Evolutionary conservation across 192 early-diverging fungal genomes (phyloP), one percentile per base, ranked within the genome.

Genomic region (Entomortierella chlamydospora): DNA sequence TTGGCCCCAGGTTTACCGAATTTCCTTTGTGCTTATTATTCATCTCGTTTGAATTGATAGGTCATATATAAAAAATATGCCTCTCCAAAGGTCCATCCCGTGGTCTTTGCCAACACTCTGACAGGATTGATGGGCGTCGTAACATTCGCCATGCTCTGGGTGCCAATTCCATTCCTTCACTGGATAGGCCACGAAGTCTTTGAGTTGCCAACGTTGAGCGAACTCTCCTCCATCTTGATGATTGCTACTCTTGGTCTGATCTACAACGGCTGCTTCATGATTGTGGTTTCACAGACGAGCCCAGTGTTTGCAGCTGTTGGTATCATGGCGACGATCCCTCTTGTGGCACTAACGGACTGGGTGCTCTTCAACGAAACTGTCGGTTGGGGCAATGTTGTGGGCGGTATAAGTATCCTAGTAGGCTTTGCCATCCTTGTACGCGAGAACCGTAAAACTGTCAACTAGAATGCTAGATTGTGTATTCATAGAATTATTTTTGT

Each of bases 21-120:
- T n/a, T 17, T 33, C 25, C 42, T 22, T 22, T 28, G 8, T 51
- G 31, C 13, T 34, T 34, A 2, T n/a, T 37, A 23, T 18, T 25
- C 25, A n/a, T 56, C 56, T 84, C 72, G 18, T n/a, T 39, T 18
- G 15, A n/a, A 31, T 26, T 34, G 9, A 18, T 58, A 79, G 76
- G 92, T 93, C 3, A 71, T 94, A 57, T 95, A 94, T 87, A 95
- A 94, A 62, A 91, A 91, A 76, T 91, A 90, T 59, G 87, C 86
- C 0, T 89, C 92, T 33, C 89, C 92, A 52, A 76, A 76, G 18
- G 68, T 76, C 15, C 70, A 84, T 29, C 88, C 93, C 31, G 82
- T 94, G 57, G 81, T 88, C n/a, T 92, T 93, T 86, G 88, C 92
- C 37, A 93, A 94, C 70, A 87, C 87, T 8, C 69, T 94, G 59